Base-by-base conservation (phyloP, 192 early-diverging fungal species). In the Endogone sp. region DNA sequence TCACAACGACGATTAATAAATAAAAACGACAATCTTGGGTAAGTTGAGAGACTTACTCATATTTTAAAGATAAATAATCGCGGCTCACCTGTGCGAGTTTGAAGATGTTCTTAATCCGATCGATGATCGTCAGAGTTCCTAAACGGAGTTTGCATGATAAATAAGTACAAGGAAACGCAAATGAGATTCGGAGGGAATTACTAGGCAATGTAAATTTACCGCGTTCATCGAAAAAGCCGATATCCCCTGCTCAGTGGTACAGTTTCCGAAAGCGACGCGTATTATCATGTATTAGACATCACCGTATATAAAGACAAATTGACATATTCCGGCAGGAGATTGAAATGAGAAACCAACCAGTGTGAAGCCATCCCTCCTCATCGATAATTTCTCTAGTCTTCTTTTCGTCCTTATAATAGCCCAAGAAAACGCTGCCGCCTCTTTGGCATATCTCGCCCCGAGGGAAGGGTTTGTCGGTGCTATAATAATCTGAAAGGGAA, bases 361-460 rank as follows among this genome's bases (percentile, higher is more conserved):
- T 89, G 64, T 87, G 82, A n/a, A 87, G 83, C 96, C 96, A 98
- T 9, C 95, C 96, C 67, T 94, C 92, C 49, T 80, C 67, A 49
- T 90, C 84, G 22, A 97, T 69, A 3, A 87, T 81, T 77, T 95
- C 96, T 30, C 64, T 68, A 13, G 96, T 95, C 77, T 94, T 92
- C 24, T 85, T 81, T 27, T 79, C 79, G 68, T 93, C 89, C 81
- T 95, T 94, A 77, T 83, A 94, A 79, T 98, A 98, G 2, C 92
- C 94, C 64, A 73, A 76, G 72, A 95, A 92, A 58, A 88, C 81
- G 44, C 75, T 80, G 21, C 76, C 68, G 21, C 95, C 95, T 61
- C 92, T 89, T 44, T 94, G 63, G 78, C 88, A 92, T 71, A 98
- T 85, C 80, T 98, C 96, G 63, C 96, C 96, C 27, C 95, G 87